Evolutionary conservation across 2,329 filamentous ascomycete genomes (phyloP).

Genomic region (Penicillium sp.): DNA sequence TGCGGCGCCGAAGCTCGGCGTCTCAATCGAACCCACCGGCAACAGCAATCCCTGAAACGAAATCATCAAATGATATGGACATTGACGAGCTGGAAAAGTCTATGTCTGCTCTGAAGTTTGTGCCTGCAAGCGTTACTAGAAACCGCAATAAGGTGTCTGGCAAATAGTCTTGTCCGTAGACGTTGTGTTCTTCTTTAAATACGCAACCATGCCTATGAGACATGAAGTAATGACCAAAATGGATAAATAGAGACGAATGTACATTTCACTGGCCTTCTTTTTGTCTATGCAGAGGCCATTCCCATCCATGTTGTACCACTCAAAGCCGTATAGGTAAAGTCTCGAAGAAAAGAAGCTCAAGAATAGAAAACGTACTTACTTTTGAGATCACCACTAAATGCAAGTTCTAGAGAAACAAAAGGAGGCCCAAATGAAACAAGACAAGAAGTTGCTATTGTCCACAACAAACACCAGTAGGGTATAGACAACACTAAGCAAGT

Average conservation of each 20-base stretch:
- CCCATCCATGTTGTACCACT: not conserved
- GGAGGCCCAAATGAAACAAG: not conserved
- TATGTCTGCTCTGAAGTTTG: constrained; percentile 46
- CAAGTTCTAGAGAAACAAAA: not conserved
- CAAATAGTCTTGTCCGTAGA: constrained; percentile 7
- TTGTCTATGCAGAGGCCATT: too few relatives aligned
- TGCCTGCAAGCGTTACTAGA: constrained; percentile 42
- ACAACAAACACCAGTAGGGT: constrained; percentile 14
- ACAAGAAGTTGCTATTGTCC: constrained; percentile 4
- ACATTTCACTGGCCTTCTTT: not conserved
- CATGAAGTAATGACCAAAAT: not conserved
- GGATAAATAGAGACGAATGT: not conserved
- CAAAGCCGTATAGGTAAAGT: not conserved
- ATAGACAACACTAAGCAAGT: constrained; percentile 20
- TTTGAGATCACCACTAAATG: not conserved
- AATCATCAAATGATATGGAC: constrained; percentile 25
- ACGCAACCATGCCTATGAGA: not conserved
- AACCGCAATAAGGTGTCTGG: constrained; percentile 24
- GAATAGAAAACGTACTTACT: not conserved
- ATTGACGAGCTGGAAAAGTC: constrained; percentile 42
- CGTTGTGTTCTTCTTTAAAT: not conserved
- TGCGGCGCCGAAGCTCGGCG: constrained; percentile 31
- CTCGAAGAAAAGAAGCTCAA: not conserved
- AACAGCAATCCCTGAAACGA: not conserved
- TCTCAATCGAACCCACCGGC: constrained; percentile 23